Evolutionary conservation across 495 filamentous ascomycete species (phyloP).

Genomic region (Daldinia grandis): DNA sequence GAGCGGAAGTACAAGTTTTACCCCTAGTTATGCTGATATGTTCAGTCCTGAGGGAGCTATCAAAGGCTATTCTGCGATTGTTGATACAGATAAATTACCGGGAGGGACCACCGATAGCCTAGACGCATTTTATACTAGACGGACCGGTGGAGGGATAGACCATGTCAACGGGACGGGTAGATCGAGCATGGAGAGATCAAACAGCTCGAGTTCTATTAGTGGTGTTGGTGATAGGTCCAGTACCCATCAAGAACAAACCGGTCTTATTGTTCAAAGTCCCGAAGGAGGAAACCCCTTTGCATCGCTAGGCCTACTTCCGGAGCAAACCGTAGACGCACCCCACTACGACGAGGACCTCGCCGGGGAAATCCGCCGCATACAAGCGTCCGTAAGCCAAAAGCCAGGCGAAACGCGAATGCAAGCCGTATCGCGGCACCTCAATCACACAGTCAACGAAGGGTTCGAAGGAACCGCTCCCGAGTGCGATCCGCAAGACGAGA

Average conservation of each 20-base stretch:
- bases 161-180: neutral
- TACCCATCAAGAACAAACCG: neutral
- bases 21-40: slow-evolving; percentile 36
- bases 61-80: slow-evolving; percentile 37
- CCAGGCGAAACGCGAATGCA: slow-evolving; percentile 61
- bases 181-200: neutral
- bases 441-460: slow-evolving; percentile 64
- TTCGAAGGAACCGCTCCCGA: slow-evolving; percentile 64
- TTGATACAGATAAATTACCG: slow-evolving; percentile 41
- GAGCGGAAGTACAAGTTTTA: slow-evolving; percentile 32
- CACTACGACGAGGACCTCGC: slow-evolving; percentile 70
- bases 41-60: slow-evolving; percentile 42
- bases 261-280: neutral
- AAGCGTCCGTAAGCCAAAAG: slow-evolving; percentile 59
- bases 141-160: neutral
- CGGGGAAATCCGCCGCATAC: slow-evolving; percentile 66
- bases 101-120: slow-evolving; percentile 30
- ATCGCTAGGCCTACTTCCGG: slow-evolving; percentile 47
- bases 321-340: slow-evolving; percentile 65
- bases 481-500: slow-evolving; percentile 56
- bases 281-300: neutral
- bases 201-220: neutral
- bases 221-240: neutral
- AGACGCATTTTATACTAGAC: slow-evolving; percentile 1
- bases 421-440: slow-evolving; percentile 69